Base-by-base conservation (phyloP, 441 rosid genomes). In the Euphorbia schlechtendalii region DNA sequence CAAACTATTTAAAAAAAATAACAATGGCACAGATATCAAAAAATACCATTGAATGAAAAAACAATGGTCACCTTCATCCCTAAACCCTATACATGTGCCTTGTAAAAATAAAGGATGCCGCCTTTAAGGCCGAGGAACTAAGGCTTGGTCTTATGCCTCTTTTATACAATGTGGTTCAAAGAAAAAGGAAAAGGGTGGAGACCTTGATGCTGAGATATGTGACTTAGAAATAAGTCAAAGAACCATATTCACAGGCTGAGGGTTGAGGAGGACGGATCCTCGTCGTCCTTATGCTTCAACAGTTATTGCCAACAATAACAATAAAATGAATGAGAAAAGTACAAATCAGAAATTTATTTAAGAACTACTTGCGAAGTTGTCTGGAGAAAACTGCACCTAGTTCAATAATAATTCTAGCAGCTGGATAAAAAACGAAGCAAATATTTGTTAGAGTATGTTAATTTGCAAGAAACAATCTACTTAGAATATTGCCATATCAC, bases 361-460 rank as follows among this genome's bases (percentile, higher is more conserved):
- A 40, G 22, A 17, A 45, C 15, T 38, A 66, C 30, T 15, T 20
- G 34, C 17, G 32, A 46, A 21, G 46, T 66, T 28, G 5, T 41
- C 27, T 7, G 20, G 32, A 21, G 7, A n/a, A 46, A 43, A 49
- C n/a, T 27, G 43, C 36, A 38, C 20, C 22, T 43, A 57, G 48
- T 21, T 52, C 34, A 49, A 20, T 57, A 51, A 65, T 34, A 32
- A 36, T 58, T 27, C 66, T 64, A 65, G 61, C 28, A n/a, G 27
- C 22, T 11, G 46, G 54, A 15, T 43, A 14, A 43, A 64, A 9
- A 21, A 27, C 27, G 20, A 56, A 28, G 22, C 5, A 14, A 46
- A 20, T 36, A n/a, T 15, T 43, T 22, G 51, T 52, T 21, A 21
- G 61, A 65, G 32, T 61, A 28, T 24, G 41, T 17, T 21, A 24